phyloP scores from a whole-genome alignment of 169 alveolate genomes.

The Plasmodium vivax region DNA sequence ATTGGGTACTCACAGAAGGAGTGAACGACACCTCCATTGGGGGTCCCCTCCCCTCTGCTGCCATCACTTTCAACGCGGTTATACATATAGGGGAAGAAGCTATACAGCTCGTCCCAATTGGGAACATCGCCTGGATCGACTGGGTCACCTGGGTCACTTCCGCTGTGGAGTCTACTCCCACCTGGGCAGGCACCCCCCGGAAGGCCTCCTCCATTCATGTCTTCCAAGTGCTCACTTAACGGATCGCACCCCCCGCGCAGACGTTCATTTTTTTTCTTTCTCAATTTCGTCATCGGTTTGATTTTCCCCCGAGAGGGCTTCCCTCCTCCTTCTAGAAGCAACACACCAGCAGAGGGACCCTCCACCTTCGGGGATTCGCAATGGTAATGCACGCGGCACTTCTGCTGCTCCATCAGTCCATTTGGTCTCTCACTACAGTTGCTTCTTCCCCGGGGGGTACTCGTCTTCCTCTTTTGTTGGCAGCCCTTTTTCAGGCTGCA shows the following conservation, averaged over 20 bases:
- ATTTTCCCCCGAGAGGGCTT: background rate
- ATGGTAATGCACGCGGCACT: background rate
- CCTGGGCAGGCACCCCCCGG: background rate
- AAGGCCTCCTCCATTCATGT: background rate
- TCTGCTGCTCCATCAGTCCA: background rate
- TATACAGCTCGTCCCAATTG: background rate
- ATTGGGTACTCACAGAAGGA: background rate
- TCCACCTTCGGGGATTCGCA: background rate
- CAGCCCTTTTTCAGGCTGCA: background rate
- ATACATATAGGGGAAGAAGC: background rate
- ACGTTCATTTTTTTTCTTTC: background rate
- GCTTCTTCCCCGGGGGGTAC: background rate
- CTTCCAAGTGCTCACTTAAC: background rate
- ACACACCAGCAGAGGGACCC: background rate
- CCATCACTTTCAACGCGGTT: background rate
- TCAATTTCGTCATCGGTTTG: background rate
- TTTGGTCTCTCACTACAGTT: background rate
- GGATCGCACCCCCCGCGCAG: background rate
- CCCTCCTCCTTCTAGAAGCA: background rate
- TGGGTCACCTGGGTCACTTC: background rate
- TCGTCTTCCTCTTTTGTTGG: background rate
- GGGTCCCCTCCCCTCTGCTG: background rate
- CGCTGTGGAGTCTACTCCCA: background rate
- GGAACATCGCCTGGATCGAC: too few species aligned
- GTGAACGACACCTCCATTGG: background rate